phyloP scores from a whole-genome alignment of 2,329 filamentous ascomycete species.

The Tolypocladium inflatum region DNA sequence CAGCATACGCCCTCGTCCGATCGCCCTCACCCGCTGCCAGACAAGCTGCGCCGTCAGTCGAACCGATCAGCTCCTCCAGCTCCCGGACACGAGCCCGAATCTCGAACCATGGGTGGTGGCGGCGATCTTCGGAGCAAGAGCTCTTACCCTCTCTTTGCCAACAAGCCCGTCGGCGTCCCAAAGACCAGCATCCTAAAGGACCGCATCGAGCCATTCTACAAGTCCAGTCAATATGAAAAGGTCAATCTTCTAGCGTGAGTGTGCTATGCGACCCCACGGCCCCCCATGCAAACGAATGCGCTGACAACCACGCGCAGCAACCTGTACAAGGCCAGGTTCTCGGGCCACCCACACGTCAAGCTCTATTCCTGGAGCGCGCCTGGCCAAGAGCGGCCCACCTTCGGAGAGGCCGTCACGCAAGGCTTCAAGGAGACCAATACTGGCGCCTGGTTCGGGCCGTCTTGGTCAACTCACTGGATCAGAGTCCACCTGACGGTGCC shows the following conservation, averaged over 20 bases:
- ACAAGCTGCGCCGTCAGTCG: slow-evolving; percentile 19
- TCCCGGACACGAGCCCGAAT: slow-evolving; percentile 17
- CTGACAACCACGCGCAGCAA: slow-evolving; percentile 15
- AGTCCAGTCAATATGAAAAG: slow-evolving; percentile 65
- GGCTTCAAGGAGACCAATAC: slow-evolving; percentile 65
- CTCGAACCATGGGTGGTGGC: slow-evolving; percentile 41
- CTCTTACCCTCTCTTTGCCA: slow-evolving; percentile 43
- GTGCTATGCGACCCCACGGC: background rate
- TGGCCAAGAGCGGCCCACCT: slow-evolving; percentile 68
- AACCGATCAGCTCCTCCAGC: slow-evolving; percentile 28
- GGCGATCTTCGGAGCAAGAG: slow-evolving; percentile 31
- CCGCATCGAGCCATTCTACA: slow-evolving; percentile 73
- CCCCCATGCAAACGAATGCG: background rate
- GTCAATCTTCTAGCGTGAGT: slow-evolving; percentile 64
- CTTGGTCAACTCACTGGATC: slow-evolving; percentile 99
- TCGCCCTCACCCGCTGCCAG: slow-evolving; percentile 7
- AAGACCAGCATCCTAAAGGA: slow-evolving; percentile 81
- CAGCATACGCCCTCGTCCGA: slow-evolving; percentile 13
- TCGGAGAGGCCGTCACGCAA: slow-evolving; percentile 71
- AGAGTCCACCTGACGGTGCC: slow-evolving; percentile 73
- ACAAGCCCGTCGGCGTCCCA: slow-evolving; percentile 59
- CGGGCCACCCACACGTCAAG: slow-evolving; percentile 68
- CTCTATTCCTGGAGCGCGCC: slow-evolving; percentile 82
- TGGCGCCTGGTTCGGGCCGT: slow-evolving; percentile 78
- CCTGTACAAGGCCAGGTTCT: slow-evolving; percentile 31